Base-by-base conservation (phyloP, 2,329 filamentous ascomycete species). In the Colletotrichum sp. region DNA sequence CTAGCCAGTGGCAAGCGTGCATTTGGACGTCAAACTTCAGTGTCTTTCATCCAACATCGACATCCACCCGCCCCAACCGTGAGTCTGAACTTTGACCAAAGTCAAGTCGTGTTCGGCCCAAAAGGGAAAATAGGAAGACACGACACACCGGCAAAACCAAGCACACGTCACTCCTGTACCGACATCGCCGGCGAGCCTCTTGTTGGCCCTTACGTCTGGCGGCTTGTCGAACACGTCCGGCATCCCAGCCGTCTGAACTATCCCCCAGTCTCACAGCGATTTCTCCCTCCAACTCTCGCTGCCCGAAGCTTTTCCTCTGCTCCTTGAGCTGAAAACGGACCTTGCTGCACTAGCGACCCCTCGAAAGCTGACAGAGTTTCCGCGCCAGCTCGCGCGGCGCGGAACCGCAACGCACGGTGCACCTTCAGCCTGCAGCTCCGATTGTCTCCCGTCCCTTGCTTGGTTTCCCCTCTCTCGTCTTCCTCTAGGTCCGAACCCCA, bases 311-410 rank as follows among this genome's bases (percentile, higher is more conserved):
- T 47, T 34, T 29, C 63, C 24, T 36, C n/a, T 38, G 33, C 29
- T 29, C 63, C n/a, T 66, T 57, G 8, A 62, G 55, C 68, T 57
- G 69, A 67, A 71, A 51, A 59, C 68, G 31, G 65, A 24, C 24
- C 6, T 31, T 43, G 11, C 55, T 43, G 67, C 61, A 21, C 38
- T 62, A 73, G 51, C 36, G 24, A 61, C 31, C 29, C 13, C 24
- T 21, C 18, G 11, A 47, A 69, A 43, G 66, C 66, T 70, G 66
- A 70, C 71, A 73, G 57, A 71, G 38, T 65, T 70, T 29, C 59
- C 51, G 36, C 68, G 58, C 34, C 47, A 33, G 62, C 59, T 64
- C 38, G 47, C 43, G 33, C 57, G 33, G 57, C 36, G 36, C n/a
- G 12, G 27, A 15, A 51, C 33, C 38, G n/a, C 29, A 38, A 43